Conservation (phyloP, 176 grass and related monocot genomes). For the Tillandsia leiboldiana region DNA sequence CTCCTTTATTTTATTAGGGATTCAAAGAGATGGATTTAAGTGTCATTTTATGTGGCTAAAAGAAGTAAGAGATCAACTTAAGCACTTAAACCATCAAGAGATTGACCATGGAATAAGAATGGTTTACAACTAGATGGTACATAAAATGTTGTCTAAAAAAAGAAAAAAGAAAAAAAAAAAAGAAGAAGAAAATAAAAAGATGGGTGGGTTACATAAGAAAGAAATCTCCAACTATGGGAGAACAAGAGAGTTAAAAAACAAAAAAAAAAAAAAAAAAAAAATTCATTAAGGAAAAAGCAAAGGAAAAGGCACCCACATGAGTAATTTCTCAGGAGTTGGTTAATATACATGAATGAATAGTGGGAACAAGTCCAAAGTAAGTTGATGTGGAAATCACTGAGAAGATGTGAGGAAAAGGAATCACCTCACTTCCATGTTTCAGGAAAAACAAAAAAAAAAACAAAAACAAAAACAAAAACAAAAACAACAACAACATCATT, state of each 20-base stretch:
- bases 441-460: not conserved
- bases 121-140: not conserved
- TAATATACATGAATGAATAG: slow-evolving; percentile 12
- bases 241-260: not conserved
- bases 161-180: not conserved
- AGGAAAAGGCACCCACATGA: slow-evolving; percentile 27
- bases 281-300: slow-evolving; percentile 23
- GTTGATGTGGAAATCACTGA: slow-evolving; percentile 45
- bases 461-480: too few species aligned
- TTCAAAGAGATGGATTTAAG: not conserved
- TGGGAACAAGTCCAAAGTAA: slow-evolving; percentile 33
- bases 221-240: slow-evolving; percentile 4
- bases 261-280: too few species aligned
- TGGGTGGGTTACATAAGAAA: slow-evolving; percentile 10
- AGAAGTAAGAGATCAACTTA: slow-evolving; percentile 8
- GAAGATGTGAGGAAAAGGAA: not conserved
- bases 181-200: not conserved
- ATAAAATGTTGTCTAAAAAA: slow-evolving; percentile 57
- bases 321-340: slow-evolving; percentile 18
- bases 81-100: not conserved
- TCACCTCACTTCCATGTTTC: not conserved
- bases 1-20: not conserved
- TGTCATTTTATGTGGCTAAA: slow-evolving; percentile 83
- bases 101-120: not conserved
- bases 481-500: too few species aligned